Evolutionary conservation across 495 filamentous ascomycete genomes (phyloP), one percentile per base, ranked within the genome.

Genomic region (Penicillium chermesinum): DNA sequence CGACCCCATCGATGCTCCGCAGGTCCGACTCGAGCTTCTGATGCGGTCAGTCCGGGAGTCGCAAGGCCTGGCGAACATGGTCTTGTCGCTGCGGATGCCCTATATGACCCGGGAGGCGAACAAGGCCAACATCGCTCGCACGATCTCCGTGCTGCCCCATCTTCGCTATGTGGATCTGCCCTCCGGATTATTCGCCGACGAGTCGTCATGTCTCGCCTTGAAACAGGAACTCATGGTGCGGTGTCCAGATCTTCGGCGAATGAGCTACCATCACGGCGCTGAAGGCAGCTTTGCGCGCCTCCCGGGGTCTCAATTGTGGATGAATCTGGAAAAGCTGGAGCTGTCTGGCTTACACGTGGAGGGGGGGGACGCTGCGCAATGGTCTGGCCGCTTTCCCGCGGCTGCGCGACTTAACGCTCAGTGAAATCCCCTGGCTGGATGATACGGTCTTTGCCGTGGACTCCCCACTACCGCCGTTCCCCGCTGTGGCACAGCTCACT

Each of bases 41-140:
- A 87, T 82, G 62, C 81, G 88, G 35, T 84, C 89, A 0, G 81
- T 97, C 27, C 79, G 91, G 48, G 85, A 91, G 25, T 81, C 85
- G 21, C 75, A 76, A 18, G 74, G 75, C 7, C 70, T 93, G 13
- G 89, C 80, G 0, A 62, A 69, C 4, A 71, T 77, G 19, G 87
- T 96, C 9, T 69, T 85, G 49, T 87, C 84, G 46, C 70, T 98
- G 44, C 91, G 95, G 69, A 84, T 87, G 57, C 88, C 93, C n/a
- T 97, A 96, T 64, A 96, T 96, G 93, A 85, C 89, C 38, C 83
- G 93, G 36, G 91, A 96, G 67, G 84, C 85, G 6, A 86, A 79
- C 70, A 90, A 89, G 63, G 74, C 86, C 30, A 85, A 88, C 48
- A 79, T 96, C 43, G 93, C 93, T 13, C 81, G 89, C 36, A 88